These are phyloP conservation scores for Lepidium campestre DNA, from an alignment of 441 rosid genomes.

Conservation along the genomic window DNA sequence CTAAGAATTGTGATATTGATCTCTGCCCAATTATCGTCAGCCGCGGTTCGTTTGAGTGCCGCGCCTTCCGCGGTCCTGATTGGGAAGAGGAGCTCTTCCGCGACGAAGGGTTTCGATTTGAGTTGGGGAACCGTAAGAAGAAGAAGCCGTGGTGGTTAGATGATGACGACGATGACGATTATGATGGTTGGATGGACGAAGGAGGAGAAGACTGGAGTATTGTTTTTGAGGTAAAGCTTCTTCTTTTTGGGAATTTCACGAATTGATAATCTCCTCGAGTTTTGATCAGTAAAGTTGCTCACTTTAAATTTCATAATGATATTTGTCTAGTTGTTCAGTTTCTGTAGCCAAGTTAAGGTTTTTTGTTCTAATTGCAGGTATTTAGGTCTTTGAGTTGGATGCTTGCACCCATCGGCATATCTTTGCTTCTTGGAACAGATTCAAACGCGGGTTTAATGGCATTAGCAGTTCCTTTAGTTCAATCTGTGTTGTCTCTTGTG, in stretches of 20 bases:
- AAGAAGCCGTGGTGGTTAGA: constrained; percentile 53
- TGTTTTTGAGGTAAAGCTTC: constrained; percentile 49
- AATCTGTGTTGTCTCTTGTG: constrained; percentile 53
- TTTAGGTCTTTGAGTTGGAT: constrained; percentile 72
- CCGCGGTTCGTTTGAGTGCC: constrained; percentile 6
- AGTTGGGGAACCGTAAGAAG: constrained; percentile 29
- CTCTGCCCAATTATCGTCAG: constrained; percentile 4
- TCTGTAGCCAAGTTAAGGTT: background rate
- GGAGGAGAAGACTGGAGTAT: constrained; percentile 44
- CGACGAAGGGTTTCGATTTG: constrained; percentile 26
- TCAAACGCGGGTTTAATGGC: constrained; percentile 82
- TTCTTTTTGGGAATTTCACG: background rate
- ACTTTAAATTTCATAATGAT: background rate
- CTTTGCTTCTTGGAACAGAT: constrained; percentile 66
- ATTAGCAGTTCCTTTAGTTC: constrained; percentile 77
- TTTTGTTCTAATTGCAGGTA: constrained; percentile 34
- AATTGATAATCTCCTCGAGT: background rate
- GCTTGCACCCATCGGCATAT: constrained; percentile 67
- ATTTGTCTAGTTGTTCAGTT: background rate
- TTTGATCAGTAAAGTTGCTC: background rate
- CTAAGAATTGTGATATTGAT: background rate
- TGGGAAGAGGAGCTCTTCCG: constrained; percentile 34
- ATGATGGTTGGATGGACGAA: constrained; percentile 20
- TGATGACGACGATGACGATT: constrained; percentile 29
- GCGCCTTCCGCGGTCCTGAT: constrained; percentile 16